phyloP scores from a whole-genome alignment of 169 alveolate species.

The Ichthyophthirius multifiliis region DNA sequence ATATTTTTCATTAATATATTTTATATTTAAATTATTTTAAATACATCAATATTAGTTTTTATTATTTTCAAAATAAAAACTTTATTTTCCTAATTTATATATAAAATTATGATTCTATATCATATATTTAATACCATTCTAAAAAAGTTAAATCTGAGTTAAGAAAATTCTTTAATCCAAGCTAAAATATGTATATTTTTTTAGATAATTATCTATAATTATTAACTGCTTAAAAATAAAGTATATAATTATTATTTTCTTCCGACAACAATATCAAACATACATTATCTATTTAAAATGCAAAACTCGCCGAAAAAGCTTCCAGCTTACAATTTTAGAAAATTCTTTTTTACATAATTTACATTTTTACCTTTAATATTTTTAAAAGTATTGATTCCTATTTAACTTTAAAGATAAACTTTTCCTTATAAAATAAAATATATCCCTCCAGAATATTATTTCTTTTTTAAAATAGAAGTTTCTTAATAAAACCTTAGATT shows the following conservation, averaged over 20 bases:
- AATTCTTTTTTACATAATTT: not conserved
- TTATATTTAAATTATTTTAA: too few relatives aligned
- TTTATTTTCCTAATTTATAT: too few relatives aligned
- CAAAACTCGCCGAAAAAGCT: slow-evolving; percentile 1
- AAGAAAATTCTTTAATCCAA: not conserved
- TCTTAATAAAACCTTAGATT: not conserved
- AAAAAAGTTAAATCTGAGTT: not conserved
- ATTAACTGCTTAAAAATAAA: not conserved
- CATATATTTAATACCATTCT: not conserved
- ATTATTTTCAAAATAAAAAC: too few relatives aligned
- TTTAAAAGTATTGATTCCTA: not conserved
- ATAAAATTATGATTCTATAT: too few relatives aligned
- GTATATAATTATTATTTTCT: not conserved
- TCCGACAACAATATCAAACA: not conserved
- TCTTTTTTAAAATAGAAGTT: not conserved
- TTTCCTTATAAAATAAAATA: not conserved
- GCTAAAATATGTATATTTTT: not conserved
- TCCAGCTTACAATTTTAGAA: not conserved
- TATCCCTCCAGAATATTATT: not conserved
- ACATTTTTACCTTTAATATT: not conserved
- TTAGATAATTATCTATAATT: not conserved
- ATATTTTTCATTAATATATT: too few relatives aligned
- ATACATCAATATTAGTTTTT: too few relatives aligned
- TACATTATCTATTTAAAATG: not conserved
- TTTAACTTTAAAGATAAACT: not conserved